Evolutionary conservation across 441 rosid species (phyloP).

Genomic region (Biscutella laevigata): DNA sequence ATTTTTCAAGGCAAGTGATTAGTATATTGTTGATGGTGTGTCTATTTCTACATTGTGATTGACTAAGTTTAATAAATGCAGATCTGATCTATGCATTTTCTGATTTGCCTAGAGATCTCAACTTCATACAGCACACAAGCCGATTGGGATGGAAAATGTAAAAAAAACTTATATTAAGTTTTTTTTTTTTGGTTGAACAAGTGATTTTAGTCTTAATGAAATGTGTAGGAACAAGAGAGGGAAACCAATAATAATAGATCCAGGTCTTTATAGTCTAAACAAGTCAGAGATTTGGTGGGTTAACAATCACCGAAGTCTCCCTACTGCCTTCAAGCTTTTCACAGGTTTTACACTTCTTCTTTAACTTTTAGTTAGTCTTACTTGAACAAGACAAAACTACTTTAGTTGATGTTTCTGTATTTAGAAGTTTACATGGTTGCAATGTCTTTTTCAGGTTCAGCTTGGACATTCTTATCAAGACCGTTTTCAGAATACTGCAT

Average conservation of each 20-base stretch:
- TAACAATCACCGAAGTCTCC: constrained; percentile 60
- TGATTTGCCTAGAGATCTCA: constrained; percentile 68
- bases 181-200: background rate
- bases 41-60: background rate
- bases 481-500: constrained; percentile 70
- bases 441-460: constrained; percentile 53
- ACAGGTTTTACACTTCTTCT: no score
- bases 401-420: no score
- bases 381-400: no score
- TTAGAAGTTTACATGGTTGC: background rate
- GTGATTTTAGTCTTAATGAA: background rate
- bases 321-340: constrained; percentile 86
- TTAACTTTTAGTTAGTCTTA: no score
- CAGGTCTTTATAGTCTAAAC: constrained; percentile 62
- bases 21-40: background rate
- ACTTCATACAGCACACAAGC: constrained; percentile 78
- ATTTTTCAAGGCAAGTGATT: background rate
- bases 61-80: constrained; percentile 23
- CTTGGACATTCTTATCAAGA: constrained; percentile 81
- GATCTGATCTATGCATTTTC: constrained; percentile 87
- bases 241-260: constrained; percentile 79
- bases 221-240: constrained; percentile 68
- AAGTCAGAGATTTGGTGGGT: constrained; percentile 87
- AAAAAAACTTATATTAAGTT: no score
- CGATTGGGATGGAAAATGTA: constrained; percentile 86